These are phyloP conservation scores for Aspergillus chevalieri DNA, from an alignment of 2,329 filamentous ascomycete species.

Conservation along the genomic window DNA sequence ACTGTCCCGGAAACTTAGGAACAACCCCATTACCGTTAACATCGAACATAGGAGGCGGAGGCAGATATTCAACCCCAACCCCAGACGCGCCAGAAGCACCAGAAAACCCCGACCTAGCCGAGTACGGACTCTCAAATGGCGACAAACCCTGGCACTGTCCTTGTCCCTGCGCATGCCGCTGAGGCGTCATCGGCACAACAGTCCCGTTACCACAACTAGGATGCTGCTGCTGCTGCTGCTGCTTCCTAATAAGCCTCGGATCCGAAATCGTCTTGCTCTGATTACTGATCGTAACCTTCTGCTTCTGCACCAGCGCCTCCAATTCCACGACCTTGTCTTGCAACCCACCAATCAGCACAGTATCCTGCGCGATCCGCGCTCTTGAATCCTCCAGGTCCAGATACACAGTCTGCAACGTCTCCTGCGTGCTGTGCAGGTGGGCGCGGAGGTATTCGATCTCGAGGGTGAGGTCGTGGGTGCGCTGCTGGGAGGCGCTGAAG, in stretches of 20 bases:
- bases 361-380: conserved; percentile 4
- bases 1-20: neutral
- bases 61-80: conserved; percentile 3
- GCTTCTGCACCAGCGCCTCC: conserved; percentile 13
- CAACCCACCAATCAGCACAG: conserved; percentile 4
- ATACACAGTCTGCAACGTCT: conserved; percentile 4
- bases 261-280: conserved; percentile 24
- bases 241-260: conserved; percentile 9
- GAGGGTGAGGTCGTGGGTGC: neutral
- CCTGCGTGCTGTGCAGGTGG: neutral
- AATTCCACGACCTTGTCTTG: conserved; percentile 12
- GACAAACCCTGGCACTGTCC: neutral
- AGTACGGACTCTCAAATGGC: conserved; percentile 6
- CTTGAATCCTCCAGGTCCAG: conserved; percentile 8
- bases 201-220: neutral
- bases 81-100: conserved; percentile 8
- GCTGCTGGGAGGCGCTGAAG: conserved; percentile 1
- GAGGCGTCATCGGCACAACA: conserved; percentile 9
- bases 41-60: conserved; percentile 1
- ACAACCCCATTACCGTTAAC: neutral
- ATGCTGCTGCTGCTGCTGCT: neutral
- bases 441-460: neutral
- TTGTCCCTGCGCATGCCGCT: conserved; percentile 3
- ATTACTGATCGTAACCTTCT: conserved; percentile 19
- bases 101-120: conserved; percentile 1